Conservation (phyloP, 208 protist genomes). For the Leishmania guyanensis region DNA sequence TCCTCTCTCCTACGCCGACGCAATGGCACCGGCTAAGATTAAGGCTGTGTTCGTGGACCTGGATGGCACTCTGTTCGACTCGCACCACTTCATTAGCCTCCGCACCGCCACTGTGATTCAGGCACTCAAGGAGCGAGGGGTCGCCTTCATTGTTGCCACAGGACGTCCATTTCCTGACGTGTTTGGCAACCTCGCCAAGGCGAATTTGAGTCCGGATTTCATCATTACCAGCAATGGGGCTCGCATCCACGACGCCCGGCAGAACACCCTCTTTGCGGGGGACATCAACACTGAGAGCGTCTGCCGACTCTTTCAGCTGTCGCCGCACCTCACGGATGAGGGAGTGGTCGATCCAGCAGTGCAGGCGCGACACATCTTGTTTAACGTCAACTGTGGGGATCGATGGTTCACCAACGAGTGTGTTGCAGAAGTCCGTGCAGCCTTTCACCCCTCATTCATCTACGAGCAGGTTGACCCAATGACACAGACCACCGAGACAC, state of each 20-base stretch:
- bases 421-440: constrained; percentile 28
- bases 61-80: constrained; percentile 69
- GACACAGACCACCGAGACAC: constrained; percentile 33
- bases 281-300: constrained; percentile 47
- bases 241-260: constrained; percentile 46
- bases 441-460: constrained; percentile 40
- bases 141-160: constrained; percentile 61
- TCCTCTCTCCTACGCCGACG: not conserved
- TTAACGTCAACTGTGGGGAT: constrained; percentile 56
- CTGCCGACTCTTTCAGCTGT: constrained; percentile 49
- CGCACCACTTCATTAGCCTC: constrained; percentile 32
- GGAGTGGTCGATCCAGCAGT: constrained; percentile 2
- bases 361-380: constrained; percentile 28
- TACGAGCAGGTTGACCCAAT: constrained; percentile 52
- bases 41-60: constrained; percentile 48
- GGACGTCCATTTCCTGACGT: constrained; percentile 70
- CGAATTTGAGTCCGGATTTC: constrained; percentile 48
- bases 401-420: constrained; percentile 58
- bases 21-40: constrained; percentile 4
- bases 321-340: constrained; percentile 15
- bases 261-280: constrained; percentile 37
- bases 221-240: constrained; percentile 82
- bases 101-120: constrained; percentile 41
- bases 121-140: constrained; percentile 23
- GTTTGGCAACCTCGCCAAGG: constrained; percentile 50